Evolutionary conservation across 768 basidiomycete genomes (phyloP).

Genomic region (Tricholoma hemisulphureum): DNA sequence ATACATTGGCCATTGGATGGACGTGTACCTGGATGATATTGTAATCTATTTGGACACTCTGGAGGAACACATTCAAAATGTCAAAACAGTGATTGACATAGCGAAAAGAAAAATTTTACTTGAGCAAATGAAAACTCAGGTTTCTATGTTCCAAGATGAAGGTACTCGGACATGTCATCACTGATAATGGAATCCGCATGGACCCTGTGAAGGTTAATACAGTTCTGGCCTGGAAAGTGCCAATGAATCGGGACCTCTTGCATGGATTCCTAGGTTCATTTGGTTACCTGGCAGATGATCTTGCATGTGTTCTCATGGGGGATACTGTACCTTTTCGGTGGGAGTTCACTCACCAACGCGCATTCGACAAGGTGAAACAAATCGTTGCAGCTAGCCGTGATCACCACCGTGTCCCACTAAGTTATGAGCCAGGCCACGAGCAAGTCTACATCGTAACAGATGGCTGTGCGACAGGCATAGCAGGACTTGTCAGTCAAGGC

Average conservation of each 20-base stretch:
- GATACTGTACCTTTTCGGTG: conserved; percentile 11
- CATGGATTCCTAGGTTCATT: conserved; percentile 32
- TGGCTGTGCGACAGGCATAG: conserved; percentile 16
- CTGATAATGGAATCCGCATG: conserved; percentile 25
- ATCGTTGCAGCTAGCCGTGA: not conserved
- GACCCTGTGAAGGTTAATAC: conserved; percentile 32
- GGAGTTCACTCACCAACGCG: conserved; percentile 10
- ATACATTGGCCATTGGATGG: conserved; percentile 20
- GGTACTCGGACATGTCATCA: conserved; percentile 29
- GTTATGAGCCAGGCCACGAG: conserved; percentile 6
- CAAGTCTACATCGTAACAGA: conserved; percentile 19
- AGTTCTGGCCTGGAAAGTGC: conserved; percentile 24
- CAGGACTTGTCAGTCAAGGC: conserved; percentile 11
- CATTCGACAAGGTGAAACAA: conserved; percentile 27
- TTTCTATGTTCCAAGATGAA: conserved; percentile 22
- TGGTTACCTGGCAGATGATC: conserved; percentile 27
- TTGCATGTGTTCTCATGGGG: conserved; percentile 12
- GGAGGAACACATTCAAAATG: conserved; percentile 30
- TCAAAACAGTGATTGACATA: conserved; percentile 22
- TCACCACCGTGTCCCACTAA: conserved; percentile 3
- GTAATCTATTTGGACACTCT: conserved; percentile 36
- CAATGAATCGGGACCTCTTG: conserved; percentile 23
- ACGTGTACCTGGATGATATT: conserved; percentile 6
- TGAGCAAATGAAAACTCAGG: conserved; percentile 24
- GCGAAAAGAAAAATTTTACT: conserved; percentile 22